Conservation (phyloP, 75 land plant species). For the Chamaecyparis obtusa region DNA sequence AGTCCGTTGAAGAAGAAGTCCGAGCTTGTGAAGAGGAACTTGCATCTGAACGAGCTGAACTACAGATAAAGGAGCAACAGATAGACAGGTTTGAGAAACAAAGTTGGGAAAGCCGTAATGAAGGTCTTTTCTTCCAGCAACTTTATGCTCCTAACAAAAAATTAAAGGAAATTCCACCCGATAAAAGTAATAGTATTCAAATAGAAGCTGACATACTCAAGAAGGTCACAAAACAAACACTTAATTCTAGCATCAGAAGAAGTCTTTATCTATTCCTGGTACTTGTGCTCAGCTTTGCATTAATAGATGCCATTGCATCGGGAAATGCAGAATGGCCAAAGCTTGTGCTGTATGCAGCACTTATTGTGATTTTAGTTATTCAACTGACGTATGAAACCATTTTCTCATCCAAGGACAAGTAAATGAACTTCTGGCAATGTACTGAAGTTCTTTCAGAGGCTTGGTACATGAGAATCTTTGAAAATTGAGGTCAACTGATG, state of each 20-base stretch:
- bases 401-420: constrained; percentile 28
- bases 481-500: neutral
- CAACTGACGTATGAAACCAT: constrained; percentile 71
- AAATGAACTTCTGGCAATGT: neutral
- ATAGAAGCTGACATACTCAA: constrained; percentile 48
- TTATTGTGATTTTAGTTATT: constrained; percentile 49
- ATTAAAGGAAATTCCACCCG: constrained; percentile 24
- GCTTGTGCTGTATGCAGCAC: constrained; percentile 45
- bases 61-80: constrained; percentile 47
- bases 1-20: constrained; percentile 60
- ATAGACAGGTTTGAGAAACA: constrained; percentile 72
- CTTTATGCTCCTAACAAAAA: constrained; percentile 36
- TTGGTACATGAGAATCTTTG: neutral
- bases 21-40: constrained; percentile 70
- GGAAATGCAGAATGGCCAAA: constrained; percentile 55
- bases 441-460: neutral
- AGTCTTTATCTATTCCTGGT: constrained; percentile 63
- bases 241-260: constrained; percentile 52
- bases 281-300: constrained; percentile 39
- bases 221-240: constrained; percentile 37
- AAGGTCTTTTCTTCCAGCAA: constrained; percentile 88
- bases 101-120: constrained; percentile 57
- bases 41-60: constrained; percentile 53
- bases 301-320: constrained; percentile 41
- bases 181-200: constrained; percentile 32